Conservation (phyloP, 257 asterid genomes). For the Capsicum chinense region DNA sequence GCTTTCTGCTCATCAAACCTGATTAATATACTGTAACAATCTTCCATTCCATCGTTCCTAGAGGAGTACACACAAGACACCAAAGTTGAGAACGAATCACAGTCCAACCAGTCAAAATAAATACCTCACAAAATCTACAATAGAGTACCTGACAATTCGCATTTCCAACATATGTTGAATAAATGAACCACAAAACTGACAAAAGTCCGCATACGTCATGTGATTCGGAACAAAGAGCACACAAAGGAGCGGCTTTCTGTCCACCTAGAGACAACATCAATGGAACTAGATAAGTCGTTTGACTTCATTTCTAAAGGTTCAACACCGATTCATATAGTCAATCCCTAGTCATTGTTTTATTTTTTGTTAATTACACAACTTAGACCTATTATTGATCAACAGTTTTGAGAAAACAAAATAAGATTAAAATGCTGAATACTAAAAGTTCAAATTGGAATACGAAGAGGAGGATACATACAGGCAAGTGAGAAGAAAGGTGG, state of each 20-base stretch:
- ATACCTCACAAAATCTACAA: slow-evolving; percentile 12
- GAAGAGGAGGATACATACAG: slow-evolving; percentile 47
- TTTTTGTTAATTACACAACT: not conserved
- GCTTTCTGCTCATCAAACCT: slow-evolving; percentile 74
- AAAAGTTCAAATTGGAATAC: not conserved
- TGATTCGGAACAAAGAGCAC: slow-evolving; percentile 94
- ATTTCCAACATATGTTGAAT: slow-evolving; percentile 84
- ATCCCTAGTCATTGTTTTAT: not conserved
- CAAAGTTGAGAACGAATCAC: slow-evolving; percentile 31
- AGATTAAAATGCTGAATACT: not conserved
- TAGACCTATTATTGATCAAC: slow-evolving; percentile 5
- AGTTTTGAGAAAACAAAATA: not conserved
- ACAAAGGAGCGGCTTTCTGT: slow-evolving; percentile 81
- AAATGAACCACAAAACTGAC: slow-evolving; percentile 93
- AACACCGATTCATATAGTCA: slow-evolving; percentile 8
- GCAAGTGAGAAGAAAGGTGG: slow-evolving; percentile 53
- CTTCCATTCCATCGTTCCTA: slow-evolving; percentile 88
- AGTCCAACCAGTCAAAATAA: not conserved
- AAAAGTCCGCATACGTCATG: slow-evolving; percentile 94
- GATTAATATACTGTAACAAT: slow-evolving; percentile 78
- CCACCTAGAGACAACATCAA: slow-evolving; percentile 55
- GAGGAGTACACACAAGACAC: slow-evolving; percentile 28
- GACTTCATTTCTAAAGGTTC: not conserved
- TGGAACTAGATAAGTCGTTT: not conserved
- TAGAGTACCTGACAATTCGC: slow-evolving; percentile 82